A percentile compares a stretch with the other conserved stretches of the same genome.
Evolutionary conservation across 345 rosid genomes (phyloP).

Genomic region (Lumnitzera racemosa): DNA sequence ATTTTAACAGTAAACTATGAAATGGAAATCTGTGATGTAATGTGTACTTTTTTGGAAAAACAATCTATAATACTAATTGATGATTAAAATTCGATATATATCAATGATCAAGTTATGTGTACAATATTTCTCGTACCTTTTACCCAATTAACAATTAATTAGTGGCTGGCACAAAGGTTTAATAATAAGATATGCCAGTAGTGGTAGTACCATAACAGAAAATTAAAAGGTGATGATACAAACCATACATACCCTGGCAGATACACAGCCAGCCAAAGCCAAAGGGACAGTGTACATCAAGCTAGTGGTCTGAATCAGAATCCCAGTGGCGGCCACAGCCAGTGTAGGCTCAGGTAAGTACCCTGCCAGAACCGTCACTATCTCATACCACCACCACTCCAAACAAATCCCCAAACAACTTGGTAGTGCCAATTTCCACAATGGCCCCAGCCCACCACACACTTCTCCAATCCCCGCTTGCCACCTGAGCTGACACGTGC

Average conservation of each 20-base stretch:
- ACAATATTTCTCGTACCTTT: too few species aligned
- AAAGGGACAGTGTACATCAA: constrained; percentile 98
- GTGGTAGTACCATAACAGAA: not conserved
- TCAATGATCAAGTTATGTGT: too few species aligned
- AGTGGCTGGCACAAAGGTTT: too few species aligned
- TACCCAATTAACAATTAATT: too few species aligned
- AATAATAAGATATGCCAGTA: too few species aligned
- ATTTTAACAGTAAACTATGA: too few species aligned
- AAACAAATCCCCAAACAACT: constrained; percentile 93
- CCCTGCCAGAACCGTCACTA: constrained; percentile 80
- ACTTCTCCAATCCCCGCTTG: constrained; percentile 31
- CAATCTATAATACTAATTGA: too few species aligned
- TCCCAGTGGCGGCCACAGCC: constrained; percentile 93
- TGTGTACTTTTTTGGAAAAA: too few species aligned
- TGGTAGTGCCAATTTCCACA: constrained; percentile 81
- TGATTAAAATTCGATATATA: too few species aligned
- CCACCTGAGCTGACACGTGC: constrained; percentile 50
- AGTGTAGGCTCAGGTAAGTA: constrained; percentile 76
- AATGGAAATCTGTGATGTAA: too few species aligned
- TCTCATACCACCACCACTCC: constrained; percentile 99
- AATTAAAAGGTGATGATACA: not conserved
- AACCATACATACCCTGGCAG: constrained; percentile 68
- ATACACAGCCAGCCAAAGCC: constrained; percentile 97
- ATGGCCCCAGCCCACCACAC: constrained; percentile 58
- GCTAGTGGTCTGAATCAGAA: constrained; percentile 91